Base-by-base conservation (phyloP, 176 grass and related monocot genomes). In the Oryza australiensis region DNA sequence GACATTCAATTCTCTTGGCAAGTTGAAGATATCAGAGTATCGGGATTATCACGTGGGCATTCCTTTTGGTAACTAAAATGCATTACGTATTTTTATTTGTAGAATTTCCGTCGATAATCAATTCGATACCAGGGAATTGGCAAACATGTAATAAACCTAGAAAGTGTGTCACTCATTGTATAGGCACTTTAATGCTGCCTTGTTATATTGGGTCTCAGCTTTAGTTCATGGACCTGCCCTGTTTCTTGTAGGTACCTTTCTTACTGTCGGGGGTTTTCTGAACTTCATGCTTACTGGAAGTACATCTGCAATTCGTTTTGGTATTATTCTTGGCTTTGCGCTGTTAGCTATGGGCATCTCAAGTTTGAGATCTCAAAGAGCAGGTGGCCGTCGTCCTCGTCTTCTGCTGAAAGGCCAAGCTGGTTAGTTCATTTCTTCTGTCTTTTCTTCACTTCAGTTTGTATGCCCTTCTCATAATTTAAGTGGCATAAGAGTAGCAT, bases 281-380 rank as follows among this genome's bases (percentile, higher is more conserved):
- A 78, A 88, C 65, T 99, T 99, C 77, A 95, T 99, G 93, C 41
- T 99, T 77, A 93, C 90, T 68, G 96, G 96, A 85, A 93, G 85
- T n/a, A 87, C 87, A 75, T 82, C 91, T 66, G 92, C 96, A 74
- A 74, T 99, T 57, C 93, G 96, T 14, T 99, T 99, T 81, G 96
- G 96, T 73, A 53, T 95, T 69, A 77, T 95, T 81, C 89, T 95
- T 84, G 96, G 96, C n/a, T 66, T 78, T 84, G 93, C 89, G 68
- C 79, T 95, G 73, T 76, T 99, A 76, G 83, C 85, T 80, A 62
- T 99, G 34, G 77, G 88, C n/a, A 79, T 99, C 77, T 82, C 84
- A 68, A 95, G 93, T 87, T 87, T 93, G 82, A 91, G 93, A 77
- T 86, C 89, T 66, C 85, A 91, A 75, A 95, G 82, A 64, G 80